Evolutionary conservation across 805 yeast species (phyloP).

Genomic region (Candida nitratophila): DNA sequence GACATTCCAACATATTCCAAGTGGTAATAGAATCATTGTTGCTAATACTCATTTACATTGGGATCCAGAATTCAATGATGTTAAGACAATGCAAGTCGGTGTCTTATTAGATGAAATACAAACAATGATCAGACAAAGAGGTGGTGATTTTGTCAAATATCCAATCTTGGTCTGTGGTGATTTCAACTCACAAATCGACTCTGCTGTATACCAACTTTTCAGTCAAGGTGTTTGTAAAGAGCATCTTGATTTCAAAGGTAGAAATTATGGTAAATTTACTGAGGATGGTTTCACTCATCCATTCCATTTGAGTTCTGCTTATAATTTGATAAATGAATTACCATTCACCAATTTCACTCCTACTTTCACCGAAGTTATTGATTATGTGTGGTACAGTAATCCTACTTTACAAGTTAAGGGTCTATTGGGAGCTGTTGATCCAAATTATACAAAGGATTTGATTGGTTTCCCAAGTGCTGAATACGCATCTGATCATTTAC

Average conservation of each 20-base stretch:
- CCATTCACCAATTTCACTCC: constrained; percentile 96
- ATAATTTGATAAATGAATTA: constrained; percentile 76
- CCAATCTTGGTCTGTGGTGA: constrained; percentile 93
- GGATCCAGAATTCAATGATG: constrained; percentile 97
- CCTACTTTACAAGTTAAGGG: constrained; percentile 77
- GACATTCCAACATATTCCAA: constrained; percentile 62
- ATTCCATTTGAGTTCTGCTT: constrained; percentile 78
- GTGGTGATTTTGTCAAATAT: constrained; percentile 31
- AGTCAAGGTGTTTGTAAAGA: constrained; percentile 73
- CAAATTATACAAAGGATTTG: constrained; percentile 62
- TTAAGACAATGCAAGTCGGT: constrained; percentile 92
- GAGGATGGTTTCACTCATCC: constrained; percentile 81
- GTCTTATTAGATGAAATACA: constrained; percentile 85
- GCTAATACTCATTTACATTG: constrained; percentile 95
- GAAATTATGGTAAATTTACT: constrained; percentile 88
- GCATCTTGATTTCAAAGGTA: constrained; percentile 76
- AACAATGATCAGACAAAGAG: constrained; percentile 41
- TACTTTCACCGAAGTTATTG: constrained; percentile 85
- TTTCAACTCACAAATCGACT: constrained; percentile 78
- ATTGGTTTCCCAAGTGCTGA: constrained; percentile 94
- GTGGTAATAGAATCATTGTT: constrained; percentile 66
- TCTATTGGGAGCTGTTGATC: constrained; percentile 76
- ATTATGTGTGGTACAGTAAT: constrained; percentile 92
- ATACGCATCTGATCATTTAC: constrained; percentile 91
- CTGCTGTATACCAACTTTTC: constrained; percentile 89